Base-by-base conservation (phyloP, 306 rosid species). In the Rosa rugosa region DNA sequence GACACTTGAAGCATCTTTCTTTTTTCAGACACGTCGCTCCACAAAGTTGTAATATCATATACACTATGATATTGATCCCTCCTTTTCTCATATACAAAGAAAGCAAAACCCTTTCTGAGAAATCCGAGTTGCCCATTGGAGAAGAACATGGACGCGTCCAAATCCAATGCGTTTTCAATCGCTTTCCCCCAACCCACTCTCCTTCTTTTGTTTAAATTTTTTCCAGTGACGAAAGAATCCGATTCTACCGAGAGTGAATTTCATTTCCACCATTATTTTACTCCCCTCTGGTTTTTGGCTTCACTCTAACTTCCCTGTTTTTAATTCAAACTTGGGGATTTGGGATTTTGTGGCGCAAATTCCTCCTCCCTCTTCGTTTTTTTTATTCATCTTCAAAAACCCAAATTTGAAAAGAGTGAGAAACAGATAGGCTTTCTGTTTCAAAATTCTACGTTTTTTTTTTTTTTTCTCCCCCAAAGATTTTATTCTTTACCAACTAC, bases 1-100 rank as follows among this genome's bases (percentile, higher is more conserved):
- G 73, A 75, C 92, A 75, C 80, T 34, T 4, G 6, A 63, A 3
- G 92, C 82, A 85, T 90, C 86, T 84, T 86, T 84, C 86, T 76
- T 83, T 89, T 84, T 72, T 11, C 83, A 80, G 91, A 85, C 97
- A 85, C 94, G 88, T 89, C 82, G 87, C 97, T 87, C 93, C 91
- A 88, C 69, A 86, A 80, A 88, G 85, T 78, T 20, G 27, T 3
- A 56, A 20, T 76, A 63, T 63, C 84, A 79, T 83, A 80, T 63
- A 79, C 38, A 64, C 44, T 62, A 8, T 60, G 7, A 12, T 23
- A 59, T 31, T 60, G 65, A 69, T 49, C 69, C n/a, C 31, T 71
- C 53, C 25, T 65, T 71, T 78, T 74, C 69, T 18, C 36, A 11
- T 14, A 23, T 25, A 69, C 50, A 67, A 75, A 36, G 64, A 69